Evolutionary conservation across 805 yeast genomes (phyloP).

Genomic region (Sugiyamaella marilandica): DNA sequence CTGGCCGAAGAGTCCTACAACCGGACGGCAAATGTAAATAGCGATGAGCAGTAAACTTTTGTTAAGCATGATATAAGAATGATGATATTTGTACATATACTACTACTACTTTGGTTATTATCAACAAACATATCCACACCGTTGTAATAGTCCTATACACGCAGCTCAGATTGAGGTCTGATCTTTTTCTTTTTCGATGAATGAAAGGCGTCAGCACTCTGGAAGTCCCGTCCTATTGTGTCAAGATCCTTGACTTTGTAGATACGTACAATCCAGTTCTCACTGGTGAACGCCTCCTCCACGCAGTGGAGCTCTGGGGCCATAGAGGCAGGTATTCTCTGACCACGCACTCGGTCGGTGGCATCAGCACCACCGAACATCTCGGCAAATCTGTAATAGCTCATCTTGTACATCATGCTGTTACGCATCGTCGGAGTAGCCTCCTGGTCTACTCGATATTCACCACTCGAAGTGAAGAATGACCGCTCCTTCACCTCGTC

Average conservation of each 20-base stretch:
- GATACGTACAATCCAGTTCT: slow-evolving; percentile 94
- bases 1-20: slow-evolving; percentile 12
- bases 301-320: slow-evolving; percentile 62
- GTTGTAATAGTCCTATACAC: slow-evolving; percentile 12
- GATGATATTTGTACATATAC: background rate
- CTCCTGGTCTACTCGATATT: slow-evolving; percentile 74
- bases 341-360: slow-evolving; percentile 84
- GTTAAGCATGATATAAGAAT: no score
- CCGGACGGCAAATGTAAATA: background rate
- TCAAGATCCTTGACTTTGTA: slow-evolving; percentile 89
- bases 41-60: background rate
- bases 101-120: no score
- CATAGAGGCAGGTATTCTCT: slow-evolving; percentile 50
- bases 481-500: slow-evolving; percentile 88
- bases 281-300: slow-evolving; percentile 92
- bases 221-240: slow-evolving; percentile 68
- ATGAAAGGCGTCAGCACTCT: slow-evolving; percentile 18
- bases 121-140: no score
- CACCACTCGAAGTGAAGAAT: slow-evolving; percentile 80
- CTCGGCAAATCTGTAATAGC: slow-evolving; percentile 80
- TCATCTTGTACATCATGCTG: slow-evolving; percentile 91
- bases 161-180: slow-evolving; percentile 21
- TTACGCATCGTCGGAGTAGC: slow-evolving; percentile 85
- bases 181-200: slow-evolving; percentile 18
- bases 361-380: slow-evolving; percentile 44